phyloP scores from a whole-genome alignment of 2,329 filamentous ascomycete genomes.

The Diaporthe ilicicola region DNA sequence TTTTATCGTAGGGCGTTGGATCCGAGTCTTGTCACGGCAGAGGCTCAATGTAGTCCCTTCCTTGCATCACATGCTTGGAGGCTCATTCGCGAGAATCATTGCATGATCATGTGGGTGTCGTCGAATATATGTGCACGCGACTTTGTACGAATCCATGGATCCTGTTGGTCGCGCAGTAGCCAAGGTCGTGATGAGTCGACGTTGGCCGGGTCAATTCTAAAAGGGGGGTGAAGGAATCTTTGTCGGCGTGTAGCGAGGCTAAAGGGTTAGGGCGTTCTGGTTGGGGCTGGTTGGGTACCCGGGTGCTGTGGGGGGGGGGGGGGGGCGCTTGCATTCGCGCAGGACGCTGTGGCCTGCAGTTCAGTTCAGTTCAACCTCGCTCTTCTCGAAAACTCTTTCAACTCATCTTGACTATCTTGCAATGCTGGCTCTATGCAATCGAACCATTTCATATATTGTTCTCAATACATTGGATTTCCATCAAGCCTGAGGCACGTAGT shows the following conservation, averaged over 20 bases:
- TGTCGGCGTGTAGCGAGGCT: no score
- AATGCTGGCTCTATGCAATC: background rate
- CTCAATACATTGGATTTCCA: background rate
- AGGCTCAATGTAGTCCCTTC: no score
- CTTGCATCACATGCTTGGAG: background rate
- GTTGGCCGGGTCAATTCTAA: no score
- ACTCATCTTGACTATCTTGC: no score
- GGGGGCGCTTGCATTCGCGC: accelerated
- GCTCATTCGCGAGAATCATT: accelerated
- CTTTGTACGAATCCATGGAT: no score
- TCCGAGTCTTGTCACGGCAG: background rate
- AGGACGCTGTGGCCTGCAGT: background rate
- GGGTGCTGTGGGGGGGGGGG: background rate
- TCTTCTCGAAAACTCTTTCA: background rate
- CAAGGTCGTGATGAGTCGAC: no score
- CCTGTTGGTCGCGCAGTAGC: no score
- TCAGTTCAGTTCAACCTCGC: background rate
- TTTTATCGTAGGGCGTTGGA: background rate
- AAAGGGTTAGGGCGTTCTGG: no score
- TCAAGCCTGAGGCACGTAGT: background rate
- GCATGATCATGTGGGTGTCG: background rate
- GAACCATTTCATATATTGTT: background rate
- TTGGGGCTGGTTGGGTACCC: no score
- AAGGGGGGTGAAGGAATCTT: no score
- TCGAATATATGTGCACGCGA: no score